Base-by-base conservation (phyloP, 2,329 filamentous ascomycete species). In the Cordyceps cateniannulata region DNA sequence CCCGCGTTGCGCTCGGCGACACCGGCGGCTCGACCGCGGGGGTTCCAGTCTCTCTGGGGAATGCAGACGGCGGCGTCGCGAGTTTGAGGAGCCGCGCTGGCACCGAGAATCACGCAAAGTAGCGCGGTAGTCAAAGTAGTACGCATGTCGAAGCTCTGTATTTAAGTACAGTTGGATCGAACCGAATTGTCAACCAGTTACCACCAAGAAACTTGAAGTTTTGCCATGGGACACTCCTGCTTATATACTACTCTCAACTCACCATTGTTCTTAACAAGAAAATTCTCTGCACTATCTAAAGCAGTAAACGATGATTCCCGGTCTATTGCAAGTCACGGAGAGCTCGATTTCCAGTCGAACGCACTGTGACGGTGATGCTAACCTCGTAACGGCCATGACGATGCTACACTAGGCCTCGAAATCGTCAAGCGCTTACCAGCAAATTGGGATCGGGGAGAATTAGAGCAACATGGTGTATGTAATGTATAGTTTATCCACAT, bases 21-120 rank as follows among this genome's bases (percentile, higher is more conserved):
- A 24, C 40, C 63, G 18, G 52, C 59, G 10, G 58, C 59, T n/a
- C 63, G 59, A 24, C 38, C 35, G 25, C 40, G 40, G 3, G 56
- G 61, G 27, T 62, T 62, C n/a, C 57, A 44, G 57, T 65, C 64
- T 27, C 29, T 40, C 53, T 65, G 63, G 42, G 64, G 64, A 18
- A 65, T 53, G 20, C 47, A 59, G 16, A 58, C 32, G 20, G 29
- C 22, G 1, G 45, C 9, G 2, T 50, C 22, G 16, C 45, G n/a
- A 5, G 12, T 22, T 32, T 42, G 55, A 35, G 55, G 55, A 40
- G 55, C 55, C 5, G 55, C 55, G 32, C 20, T 50, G n/a, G 45
- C 45, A 27, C 20, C 29, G 7, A 58, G 32, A 22, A 50, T 22
- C 18, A 20, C 16, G 20, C 29, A 58, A 5, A 58, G 29, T 20